These are phyloP conservation scores for Pelargonium nanum DNA, from an alignment of 345 rosid genomes.

Conservation along the genomic window DNA sequence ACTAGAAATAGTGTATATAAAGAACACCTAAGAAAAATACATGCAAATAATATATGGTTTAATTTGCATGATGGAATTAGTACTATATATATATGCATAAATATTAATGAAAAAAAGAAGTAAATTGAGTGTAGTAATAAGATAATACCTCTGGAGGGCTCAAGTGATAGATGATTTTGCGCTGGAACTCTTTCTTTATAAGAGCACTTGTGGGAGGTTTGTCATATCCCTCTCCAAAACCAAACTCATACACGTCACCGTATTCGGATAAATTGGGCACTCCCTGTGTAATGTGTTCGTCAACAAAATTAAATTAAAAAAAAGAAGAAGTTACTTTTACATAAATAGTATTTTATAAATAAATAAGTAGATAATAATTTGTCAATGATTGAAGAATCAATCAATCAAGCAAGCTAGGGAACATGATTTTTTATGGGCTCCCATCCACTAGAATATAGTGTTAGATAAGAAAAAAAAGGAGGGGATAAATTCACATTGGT, in stretches of 20 bases:
- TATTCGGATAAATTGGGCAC: conserved; percentile 59
- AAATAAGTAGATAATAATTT: too few relatives aligned
- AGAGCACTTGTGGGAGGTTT: conserved; percentile 69
- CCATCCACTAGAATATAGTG: background rate
- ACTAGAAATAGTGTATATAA: too few relatives aligned
- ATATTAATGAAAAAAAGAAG: too few relatives aligned
- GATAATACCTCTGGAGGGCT: conserved; percentile 58
- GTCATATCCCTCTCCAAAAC: conserved; percentile 56
- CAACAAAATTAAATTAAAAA: background rate
- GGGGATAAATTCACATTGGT: background rate
- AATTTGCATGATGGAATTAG: too few relatives aligned
- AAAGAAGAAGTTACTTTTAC: background rate
- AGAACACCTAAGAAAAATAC: too few relatives aligned
- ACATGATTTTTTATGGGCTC: background rate
- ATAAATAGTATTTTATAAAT: background rate
- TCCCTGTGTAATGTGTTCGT: conserved; percentile 41
- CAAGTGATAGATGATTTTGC: conserved; percentile 52
- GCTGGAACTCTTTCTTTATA: conserved; percentile 44
- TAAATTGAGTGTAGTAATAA: background rate
- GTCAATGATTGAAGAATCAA: too few relatives aligned
- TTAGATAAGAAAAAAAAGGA: too few relatives aligned
- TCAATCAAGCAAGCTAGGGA: background rate
- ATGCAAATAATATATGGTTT: too few relatives aligned
- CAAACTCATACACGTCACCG: conserved; percentile 60
- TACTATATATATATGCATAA: too few relatives aligned